Conservation (phyloP, 192 early-diverging fungal genomes). For the Mortierella claussenii region DNA sequence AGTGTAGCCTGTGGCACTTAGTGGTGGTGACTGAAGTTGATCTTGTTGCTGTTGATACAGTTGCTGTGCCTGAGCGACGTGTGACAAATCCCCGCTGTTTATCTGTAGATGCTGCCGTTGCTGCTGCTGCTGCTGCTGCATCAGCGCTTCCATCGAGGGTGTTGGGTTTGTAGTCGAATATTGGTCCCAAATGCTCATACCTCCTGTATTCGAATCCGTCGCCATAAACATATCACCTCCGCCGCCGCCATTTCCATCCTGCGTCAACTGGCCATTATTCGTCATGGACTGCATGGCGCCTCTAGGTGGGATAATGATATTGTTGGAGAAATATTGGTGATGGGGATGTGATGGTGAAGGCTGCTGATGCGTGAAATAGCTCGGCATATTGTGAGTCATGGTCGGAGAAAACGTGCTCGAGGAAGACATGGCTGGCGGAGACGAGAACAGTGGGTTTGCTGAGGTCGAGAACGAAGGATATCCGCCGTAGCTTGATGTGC, state of each 20-base stretch:
- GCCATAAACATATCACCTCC: too few species aligned
- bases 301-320: slow-evolving; percentile 18
- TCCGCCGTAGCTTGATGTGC: slow-evolving; percentile 6
- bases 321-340: slow-evolving; percentile 29
- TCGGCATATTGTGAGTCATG: slow-evolving; percentile 12
- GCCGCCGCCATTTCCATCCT: background rate
- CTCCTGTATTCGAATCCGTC: too few species aligned
- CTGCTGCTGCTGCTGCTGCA: slow-evolving; percentile 31
- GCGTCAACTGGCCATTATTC: background rate
- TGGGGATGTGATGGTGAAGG: slow-evolving; percentile 1
- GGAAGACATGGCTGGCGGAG: slow-evolving; percentile 26
- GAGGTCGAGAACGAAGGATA: slow-evolving; percentile 34
- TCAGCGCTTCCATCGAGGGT: slow-evolving; percentile 18
- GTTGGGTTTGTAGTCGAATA: slow-evolving; percentile 29
- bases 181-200: slow-evolving; percentile 20
- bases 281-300: background rate
- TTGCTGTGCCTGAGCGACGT: slow-evolving; percentile 4
- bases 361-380: slow-evolving; percentile 35
- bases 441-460: slow-evolving; percentile 43
- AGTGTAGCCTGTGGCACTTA: slow-evolving; percentile 13
- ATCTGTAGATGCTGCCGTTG: slow-evolving; percentile 10
- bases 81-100: background rate
- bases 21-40: slow-evolving; percentile 21
- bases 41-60: slow-evolving; percentile 20
- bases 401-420: slow-evolving; percentile 34